Evolutionary conservation across 371 early-diverging fungal genomes (phyloP), one percentile per base, ranked within the genome.

Genomic region (Nematocida parisii): DNA sequence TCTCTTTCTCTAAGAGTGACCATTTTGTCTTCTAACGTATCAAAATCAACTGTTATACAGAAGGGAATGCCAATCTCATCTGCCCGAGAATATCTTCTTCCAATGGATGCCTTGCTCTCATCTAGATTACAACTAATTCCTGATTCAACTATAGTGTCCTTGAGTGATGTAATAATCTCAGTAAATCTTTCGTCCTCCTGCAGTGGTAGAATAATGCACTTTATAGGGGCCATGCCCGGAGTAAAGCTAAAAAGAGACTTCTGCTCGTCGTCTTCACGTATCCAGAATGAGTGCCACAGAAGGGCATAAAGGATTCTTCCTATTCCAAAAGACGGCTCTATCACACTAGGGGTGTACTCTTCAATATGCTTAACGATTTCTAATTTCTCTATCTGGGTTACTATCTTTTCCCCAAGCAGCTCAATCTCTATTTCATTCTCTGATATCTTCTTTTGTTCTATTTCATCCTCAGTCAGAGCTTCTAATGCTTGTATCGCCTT

Each of bases 251-350:
- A 84, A 18, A 87, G 82, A 46, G 87, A 87, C 77, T 96, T 92
- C 74, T 91, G 89, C 86, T 93, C 95, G 83, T 94, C 94, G 66
- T 85, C 88, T 67, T 92, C 92, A 81, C 97, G 92, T 18, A 89
- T 89, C 90, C 90, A 95, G 90, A 91, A 98, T 73, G 91, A 89
- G 87, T 99, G 98, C 89, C 98, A 98, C 81, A 97, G 87, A 45
- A 97, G 91, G 47, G 94, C 90, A 88, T 96, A 96, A 66, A 99
- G 89, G 81, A 99, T 96, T 85, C 99, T 94, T 74, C 97, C 96
- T 82, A 99, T 92, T 89, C 98, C 99, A 88, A 99, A 99, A 39
- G 97, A 96, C 55, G 99, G 99, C 88, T 99, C 99, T 85, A 99
- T 97, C 84, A 99, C 98, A 85, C 93, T 94, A 55, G 99, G 99